A percentile compares a stretch with the other conserved stretches of the same genome.
Evolutionary conservation across 305 asterid species (phyloP).

Genomic region (Fraxinus latifolia): DNA sequence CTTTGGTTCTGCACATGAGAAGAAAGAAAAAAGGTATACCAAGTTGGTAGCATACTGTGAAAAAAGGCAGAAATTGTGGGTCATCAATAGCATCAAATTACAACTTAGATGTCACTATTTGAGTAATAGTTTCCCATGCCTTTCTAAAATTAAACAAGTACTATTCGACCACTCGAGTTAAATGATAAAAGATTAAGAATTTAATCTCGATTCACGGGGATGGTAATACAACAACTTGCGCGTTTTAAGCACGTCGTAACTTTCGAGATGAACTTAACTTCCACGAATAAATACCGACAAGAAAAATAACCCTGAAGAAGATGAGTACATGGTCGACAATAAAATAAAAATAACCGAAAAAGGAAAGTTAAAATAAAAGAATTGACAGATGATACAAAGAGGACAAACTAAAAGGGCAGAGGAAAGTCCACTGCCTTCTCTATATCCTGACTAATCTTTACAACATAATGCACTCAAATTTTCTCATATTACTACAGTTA

Average conservation of each 20-base stretch:
- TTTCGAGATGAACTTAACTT: background rate
- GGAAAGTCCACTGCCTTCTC: constrained; percentile 5
- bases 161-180: background rate
- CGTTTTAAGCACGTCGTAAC: background rate
- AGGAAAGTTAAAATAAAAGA: background rate
- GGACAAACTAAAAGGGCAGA: constrained; percentile 15
- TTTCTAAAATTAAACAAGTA: background rate
- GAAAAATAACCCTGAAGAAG: background rate
- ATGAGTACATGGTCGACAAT: background rate
- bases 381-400: constrained; percentile 18
- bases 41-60: background rate
- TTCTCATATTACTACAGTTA: constrained; percentile 21
- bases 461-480: constrained; percentile 15
- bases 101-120: background rate
- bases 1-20: background rate
- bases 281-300: background rate
- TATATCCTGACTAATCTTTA: constrained; percentile 30
- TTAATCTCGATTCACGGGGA: background rate
- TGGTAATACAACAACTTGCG: background rate
- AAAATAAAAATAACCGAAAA: background rate
- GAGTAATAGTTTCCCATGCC: background rate
- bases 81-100: background rate
- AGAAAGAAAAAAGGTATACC: background rate
- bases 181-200: background rate
- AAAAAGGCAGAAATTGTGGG: background rate